Base-by-base conservation (phyloP, 768 basidiomycete species). In the Suillus spraguei region DNA sequence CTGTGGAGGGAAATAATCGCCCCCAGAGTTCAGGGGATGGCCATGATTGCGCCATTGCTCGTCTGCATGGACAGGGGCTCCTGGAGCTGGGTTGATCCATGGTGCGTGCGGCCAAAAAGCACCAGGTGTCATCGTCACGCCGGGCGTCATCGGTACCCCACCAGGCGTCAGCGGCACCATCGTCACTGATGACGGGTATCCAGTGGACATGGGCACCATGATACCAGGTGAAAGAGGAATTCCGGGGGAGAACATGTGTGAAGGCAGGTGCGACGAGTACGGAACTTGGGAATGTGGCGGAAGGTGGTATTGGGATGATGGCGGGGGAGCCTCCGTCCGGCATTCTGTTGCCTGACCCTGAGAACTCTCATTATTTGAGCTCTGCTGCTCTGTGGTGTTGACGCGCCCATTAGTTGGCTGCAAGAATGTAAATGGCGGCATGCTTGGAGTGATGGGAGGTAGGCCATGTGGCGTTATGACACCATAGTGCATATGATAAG, bases 361-460 rank as follows among this genome's bases (percentile, higher is more conserved):
- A 16, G 63, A 42, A 42, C 61, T 65, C 38, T 65, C 69, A n/a
- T 56, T 36, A 38, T 60, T 65, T 4, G 47, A 59, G 5, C 53
- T 22, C n/a, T 41, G 44, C 36, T 28, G 39, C 22, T 61, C 60
- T 55, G 60, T 39, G 52, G 35, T 9, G 5, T 17, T 55, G 14
- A 8, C 11, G 16, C 7, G 56, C 67, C 46, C 65, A 69, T 17
- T 52, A 1, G 55, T 20, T 58, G 85, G 85, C 20, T 85, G 82
- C 42, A 90, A 81, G 75, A 97, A 96, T 14, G 87, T 89, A 77
- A 97, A 99, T 6, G 94, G 88, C 1, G 97, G 97, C 96, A 99
- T 98, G 64, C 91, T 92, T 0, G 96, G 95, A n/a, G 96, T 97
- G 70, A 97, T 94, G 2, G 93, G 91, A 16, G 92, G 92, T n/a